Base-by-base conservation (phyloP, 768 basidiomycete species). In the Pisolithus microcarpus region DNA sequence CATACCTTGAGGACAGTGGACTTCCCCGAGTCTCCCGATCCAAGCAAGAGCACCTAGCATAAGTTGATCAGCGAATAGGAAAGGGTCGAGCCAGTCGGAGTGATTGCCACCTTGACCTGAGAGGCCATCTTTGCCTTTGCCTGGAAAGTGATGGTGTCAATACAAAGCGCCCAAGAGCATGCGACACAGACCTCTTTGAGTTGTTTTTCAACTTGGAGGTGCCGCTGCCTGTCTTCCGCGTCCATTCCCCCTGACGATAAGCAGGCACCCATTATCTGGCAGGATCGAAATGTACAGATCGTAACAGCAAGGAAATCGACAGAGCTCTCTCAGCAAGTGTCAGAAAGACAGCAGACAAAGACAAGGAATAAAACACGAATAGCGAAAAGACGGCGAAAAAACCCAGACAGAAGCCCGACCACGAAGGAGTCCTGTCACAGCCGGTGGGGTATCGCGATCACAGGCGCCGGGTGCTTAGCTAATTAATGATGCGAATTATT, bases 1-100 rank as follows among this genome's bases (percentile, higher is more conserved):
- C 64, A 40, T 54, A 85, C 86, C 75, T 92, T 93, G 66, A 93
- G 77, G 61, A 96, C 78, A 8, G 93, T 96, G 6, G 87, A 90
- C 69, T 96, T 97, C 21, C 93, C 93, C 30, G 86, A 89, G 64
- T 95, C 93, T 26, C 93, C 93, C 39, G 93, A 93, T 39, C 93
- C 93, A 37, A 97, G 76, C 23, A 97, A 75, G 46, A 97, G 75
- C 15, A 96, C 84, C 86, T 93, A 54, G 19, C 51, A 37, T 3
- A 21, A 38, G 38, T 13, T 37, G 7, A 44, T 23, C 34, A 39
- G 13, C 6, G 10, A 30, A 10, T 15, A n/a, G 31, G 7, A 15
- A 9, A 19, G 19, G 11, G n/a, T 15, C 37, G 8, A 36, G 30
- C 15, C 37, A 16, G 5, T 10, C 3, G 8, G 19, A n/a, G 38